phyloP scores from a whole-genome alignment of 768 basidiomycete species.

The Lactarius hengduanensis region DNA sequence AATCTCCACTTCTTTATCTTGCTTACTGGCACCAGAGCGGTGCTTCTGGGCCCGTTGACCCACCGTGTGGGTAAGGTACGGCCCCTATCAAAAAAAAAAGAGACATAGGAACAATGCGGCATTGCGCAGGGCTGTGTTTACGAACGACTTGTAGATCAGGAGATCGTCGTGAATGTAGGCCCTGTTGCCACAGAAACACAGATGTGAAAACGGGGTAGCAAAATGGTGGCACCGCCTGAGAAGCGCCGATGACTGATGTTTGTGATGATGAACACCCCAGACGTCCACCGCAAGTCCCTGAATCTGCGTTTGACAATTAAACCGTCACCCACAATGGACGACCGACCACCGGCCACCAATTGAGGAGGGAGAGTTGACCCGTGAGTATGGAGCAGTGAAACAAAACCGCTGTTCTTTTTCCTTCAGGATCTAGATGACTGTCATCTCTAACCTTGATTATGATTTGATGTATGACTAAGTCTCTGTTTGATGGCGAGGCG shows the following conservation, averaged over 20 bases:
- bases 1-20: neutral
- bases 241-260: neutral
- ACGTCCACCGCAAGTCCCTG: neutral
- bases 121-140: neutral
- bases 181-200: constrained; percentile 13
- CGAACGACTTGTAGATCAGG: constrained; percentile 4
- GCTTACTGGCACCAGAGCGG: neutral
- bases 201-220: neutral
- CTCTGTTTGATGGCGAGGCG: neutral
- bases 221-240: neutral
- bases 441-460: neutral
- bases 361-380: neutral
- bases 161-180: neutral
- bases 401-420: neutral
- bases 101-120: neutral
- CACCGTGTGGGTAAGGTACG: neutral
- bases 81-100: constrained; percentile 8
- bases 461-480: neutral
- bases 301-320: neutral
- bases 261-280: neutral
- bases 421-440: neutral
- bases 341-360: neutral
- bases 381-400: neutral
- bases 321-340: neutral
- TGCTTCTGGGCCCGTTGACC: neutral